Evolutionary conservation across 2,329 filamentous ascomycete species (phyloP), one percentile per base, ranked within the genome.

Genomic region (Sphaerulina vaccinii): DNA sequence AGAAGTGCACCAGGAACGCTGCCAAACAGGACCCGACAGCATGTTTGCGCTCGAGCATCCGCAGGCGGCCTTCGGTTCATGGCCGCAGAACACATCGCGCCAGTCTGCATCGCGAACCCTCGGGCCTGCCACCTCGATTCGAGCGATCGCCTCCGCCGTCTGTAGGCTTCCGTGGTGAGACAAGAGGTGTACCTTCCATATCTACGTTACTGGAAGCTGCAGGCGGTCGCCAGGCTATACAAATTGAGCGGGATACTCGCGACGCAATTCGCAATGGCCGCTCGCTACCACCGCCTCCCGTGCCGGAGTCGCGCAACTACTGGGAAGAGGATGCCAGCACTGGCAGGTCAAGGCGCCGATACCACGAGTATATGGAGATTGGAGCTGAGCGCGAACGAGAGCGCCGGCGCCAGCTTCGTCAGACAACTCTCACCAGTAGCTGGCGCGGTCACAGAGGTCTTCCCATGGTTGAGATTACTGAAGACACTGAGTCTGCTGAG

Each of bases 11-110:
- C 49, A 66, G 68, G 19, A 74, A 72, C 52, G 66, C 72, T 47
- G 65, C 72, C 56, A 82, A 81, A 65, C 68, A 65, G 56, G 81
- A 84, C 62, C 67, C 74, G 32, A 75, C 76, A 40, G 53, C 55
- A 45, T 54, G 44, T 52, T 51, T 75, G 49, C 79, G 81, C 64
- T 83, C 80, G 33, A 69, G 79, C 36, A 84, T 85, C 62, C 78
- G 82, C 54, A 78, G 82, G 52, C 62, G 63, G 42, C 55, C 64
- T 33, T 63, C 62, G 5, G 55, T 66, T 5, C 64, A 68, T 38
- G 65, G 61, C 52, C 63, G 63, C 46, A 54, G 61, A 37, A 42
- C 51, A 24, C 52, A 55, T 27, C 60, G 63, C 45, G 52, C 57
- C 43, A 57, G 60, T 39, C 65, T 73, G 55, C 58, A 44, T 19